Evolutionary conservation across 768 basidiomycete species (phyloP), one percentile per base, ranked within the genome.

Genomic region (Psilocybe sp.): DNA sequence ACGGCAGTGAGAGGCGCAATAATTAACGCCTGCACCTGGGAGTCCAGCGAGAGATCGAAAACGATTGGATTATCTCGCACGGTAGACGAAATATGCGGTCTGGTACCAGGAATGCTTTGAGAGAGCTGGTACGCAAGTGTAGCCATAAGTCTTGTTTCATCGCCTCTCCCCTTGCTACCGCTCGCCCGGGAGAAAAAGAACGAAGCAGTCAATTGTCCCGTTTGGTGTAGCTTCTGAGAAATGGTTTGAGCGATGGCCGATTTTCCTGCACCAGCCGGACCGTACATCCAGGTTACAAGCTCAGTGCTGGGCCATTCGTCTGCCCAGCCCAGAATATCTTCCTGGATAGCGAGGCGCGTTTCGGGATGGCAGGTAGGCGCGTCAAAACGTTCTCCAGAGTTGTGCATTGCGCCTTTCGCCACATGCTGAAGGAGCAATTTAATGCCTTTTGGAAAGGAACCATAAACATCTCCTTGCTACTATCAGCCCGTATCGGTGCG

Each of bases 41-140:
- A 19, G n/a, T 44, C 18, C 32, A 56, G 7, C 15, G 43, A 36
- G 3, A 34, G 49, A 23, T 40, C 37, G 15, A 54, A 49, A 5
- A 50, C 20, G 16, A 40, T 16, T 5, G 53, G 53, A 37, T 54
- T 40, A 11, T n/a, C 23, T 16, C 34, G 37, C 3, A 54, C 28
- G 18, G 44, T 20, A 33, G n/a, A 8, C 16, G 36, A 31, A 32
- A 54, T 47, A 39, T 46, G 15, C 18, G 15, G 14, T 1, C 49
- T 44, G 4, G 33, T 15, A 4, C 16, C 39, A 16, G 53, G 53
- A n/a, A 54, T 46, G 15, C 38, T 9, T n/a, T 38, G 33, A 16
- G 45, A n/a, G 3, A 56, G 14, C 15, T 52, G 55, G 31, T 52
- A 52, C 2, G 55, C 51, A 14, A 56, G 20, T 14, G 51, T 49